Base-by-base conservation (phyloP, 306 rosid species). In the Sicyos baderoa region DNA sequence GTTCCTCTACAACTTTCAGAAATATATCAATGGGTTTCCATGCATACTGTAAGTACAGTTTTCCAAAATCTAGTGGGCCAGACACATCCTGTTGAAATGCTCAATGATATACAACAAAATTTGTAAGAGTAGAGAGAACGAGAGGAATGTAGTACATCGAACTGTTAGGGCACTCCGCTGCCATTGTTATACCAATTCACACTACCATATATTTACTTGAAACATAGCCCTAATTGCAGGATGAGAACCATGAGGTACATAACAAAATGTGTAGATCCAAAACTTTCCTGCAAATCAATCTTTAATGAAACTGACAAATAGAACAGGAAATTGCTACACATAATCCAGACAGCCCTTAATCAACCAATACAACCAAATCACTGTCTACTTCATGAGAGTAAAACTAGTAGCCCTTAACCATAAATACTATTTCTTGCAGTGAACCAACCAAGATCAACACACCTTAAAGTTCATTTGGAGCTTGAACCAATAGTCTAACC, bases 231-330 rank as follows among this genome's bases (percentile, higher is more conserved):
- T 79, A 76, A 42, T 45, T 27, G 54, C 61, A 22, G 50, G 53
- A 68, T 44, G 79, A 35, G 42, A 35, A 35, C 42, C 42, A 35
- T 35, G 42, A 27, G 45, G 78, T 76, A 64, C 66, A 68, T 68
- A 62, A 72, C 21, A 58, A 73, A 71, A 67, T 70, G 63, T 64
- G 21, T 76, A 76, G 61, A 67, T 76, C 74, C 75, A 71, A 53
- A 61, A 9, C 56, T 57, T 58, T 40, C 74, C 25, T 32, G 59
- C 79, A 74, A 53, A 53, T 50, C 74, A 73, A 37, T 61, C 35
- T 35, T 16, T n/a, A 72, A 71, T 70, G 63, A 54, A 23, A 45
- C 69, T n/a, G 74, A 47, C 60, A 58, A 55, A 45, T 62, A 72
- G 48, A 72, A 25, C 55, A 67, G 27, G 37, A 66, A 64, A 19